Evolutionary conservation across 2,329 filamentous ascomycete species (phyloP).

Genomic region (Paecilomyces sp.): DNA sequence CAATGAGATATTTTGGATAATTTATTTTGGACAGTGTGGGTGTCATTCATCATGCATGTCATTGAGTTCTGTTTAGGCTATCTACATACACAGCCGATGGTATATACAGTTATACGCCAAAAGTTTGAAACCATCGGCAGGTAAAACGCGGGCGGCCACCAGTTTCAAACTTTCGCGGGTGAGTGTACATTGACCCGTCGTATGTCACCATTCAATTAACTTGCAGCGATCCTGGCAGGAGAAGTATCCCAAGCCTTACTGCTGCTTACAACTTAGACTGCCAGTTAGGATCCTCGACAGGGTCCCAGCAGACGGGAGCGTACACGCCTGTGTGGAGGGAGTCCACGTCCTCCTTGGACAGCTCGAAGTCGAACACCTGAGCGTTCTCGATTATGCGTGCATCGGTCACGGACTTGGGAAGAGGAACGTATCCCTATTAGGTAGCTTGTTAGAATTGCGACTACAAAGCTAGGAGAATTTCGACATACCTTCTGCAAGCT

Average conservation of each 20-base stretch:
- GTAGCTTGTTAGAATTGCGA: background rate
- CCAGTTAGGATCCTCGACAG: slow-evolving; percentile 25
- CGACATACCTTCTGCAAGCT: slow-evolving; percentile 50
- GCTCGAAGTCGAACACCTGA: slow-evolving; percentile 53
- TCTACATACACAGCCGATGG: background rate
- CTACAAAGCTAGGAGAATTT: background rate
- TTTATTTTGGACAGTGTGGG: too few relatives aligned
- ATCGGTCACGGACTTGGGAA: slow-evolving; percentile 57
- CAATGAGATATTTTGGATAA: background rate
- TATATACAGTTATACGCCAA: too few relatives aligned
- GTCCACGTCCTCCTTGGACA: slow-evolving; percentile 53
- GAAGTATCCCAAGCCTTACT: background rate
- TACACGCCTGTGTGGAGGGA: slow-evolving; percentile 48
- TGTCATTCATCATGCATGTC: background rate
- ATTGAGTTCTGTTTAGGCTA: background rate
- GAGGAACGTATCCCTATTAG: slow-evolving; percentile 50
- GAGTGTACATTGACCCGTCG: background rate
- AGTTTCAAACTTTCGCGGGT: too few relatives aligned
- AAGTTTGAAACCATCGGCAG: too few relatives aligned
- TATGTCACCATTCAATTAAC: background rate
- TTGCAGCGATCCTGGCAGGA: background rate
- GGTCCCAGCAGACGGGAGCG: slow-evolving; percentile 54
- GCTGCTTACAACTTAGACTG: slow-evolving; percentile 4
- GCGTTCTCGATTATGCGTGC: slow-evolving; percentile 55
- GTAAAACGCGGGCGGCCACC: too few relatives aligned